Base-by-base conservation (phyloP, 768 basidiomycete genomes). In the Amylocystis lapponica region DNA sequence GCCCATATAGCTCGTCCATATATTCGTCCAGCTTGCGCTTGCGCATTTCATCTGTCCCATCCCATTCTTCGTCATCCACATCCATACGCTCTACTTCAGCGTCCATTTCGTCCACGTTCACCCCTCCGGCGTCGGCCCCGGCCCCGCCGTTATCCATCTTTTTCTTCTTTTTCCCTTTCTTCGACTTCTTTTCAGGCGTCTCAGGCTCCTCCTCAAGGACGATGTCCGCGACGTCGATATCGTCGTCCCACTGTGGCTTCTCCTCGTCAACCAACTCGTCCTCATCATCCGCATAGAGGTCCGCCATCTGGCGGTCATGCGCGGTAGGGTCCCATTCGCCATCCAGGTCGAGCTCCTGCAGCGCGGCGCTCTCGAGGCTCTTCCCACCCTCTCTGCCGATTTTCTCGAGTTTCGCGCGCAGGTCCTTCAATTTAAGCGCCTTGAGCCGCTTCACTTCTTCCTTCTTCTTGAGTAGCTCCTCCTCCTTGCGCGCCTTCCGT, bases 231-330 rank as follows among this genome's bases (percentile, higher is more conserved):
- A 93, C 76, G 50, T 90, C 80, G 44, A 94, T 79, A 54, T 96
- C 92, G 48, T 96, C 88, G 31, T 88, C 84, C 95, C 95, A 99
- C 0, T 67, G 65, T 3, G 96, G 96, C 64, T 95, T 95, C 49
- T 78, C 75, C 37, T 66, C 64, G 27, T 68, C 70, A 23, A 39
- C 43, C 34, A 39, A 27, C 5, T 49, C 47, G 37, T 62, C 61
- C 4, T 64, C 64, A n/a, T 55, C 63, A 11, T 69, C 71, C 3
- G 75, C 77, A 55, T 92, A 89, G 20, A 97, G 59, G 17, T 70
- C 74, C 0, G 76, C 70, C 84, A 99, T 92, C 59, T 90, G 86
- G 27, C 61, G 64, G 50, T 96, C 92, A 57, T 96, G 89, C 43
- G 78, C 76, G 10, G 74, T 79, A 11, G 90, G 85, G 54, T 97